Evolutionary conservation across 2,329 filamentous ascomycete species (phyloP).

Genomic region (Aspergillus pseudonomiae): DNA sequence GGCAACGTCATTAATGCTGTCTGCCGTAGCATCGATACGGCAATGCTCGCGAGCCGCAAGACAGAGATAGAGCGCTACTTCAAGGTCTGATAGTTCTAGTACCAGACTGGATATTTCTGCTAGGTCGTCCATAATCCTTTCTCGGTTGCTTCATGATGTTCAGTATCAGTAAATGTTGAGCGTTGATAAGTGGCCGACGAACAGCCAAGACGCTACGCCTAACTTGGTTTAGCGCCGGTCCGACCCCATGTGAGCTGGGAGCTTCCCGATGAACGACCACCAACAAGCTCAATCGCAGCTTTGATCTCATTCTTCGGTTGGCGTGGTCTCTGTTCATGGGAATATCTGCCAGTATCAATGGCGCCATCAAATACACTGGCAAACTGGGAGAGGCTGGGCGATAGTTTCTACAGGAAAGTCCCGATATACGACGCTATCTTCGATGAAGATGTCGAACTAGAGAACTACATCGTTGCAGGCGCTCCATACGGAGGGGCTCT

Average conservation of each 20-base stretch:
- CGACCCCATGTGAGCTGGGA: conserved; percentile 19
- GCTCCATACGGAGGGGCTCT: conserved; percentile 92
- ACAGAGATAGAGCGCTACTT: conserved; percentile 82
- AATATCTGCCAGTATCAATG: conserved; percentile 33
- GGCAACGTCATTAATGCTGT: conserved; percentile 67
- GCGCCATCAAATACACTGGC: conserved; percentile 68
- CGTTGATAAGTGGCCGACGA: not conserved
- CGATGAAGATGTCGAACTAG: conserved; percentile 88
- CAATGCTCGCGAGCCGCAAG: conserved; percentile 84
- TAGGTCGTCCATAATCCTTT: conserved; percentile 18
- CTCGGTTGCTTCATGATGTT: not conserved
- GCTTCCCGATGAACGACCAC: conserved; percentile 11
- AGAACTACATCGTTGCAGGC: conserved; percentile 89
- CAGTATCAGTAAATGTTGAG: not conserved
- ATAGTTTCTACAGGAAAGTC: conserved; percentile 92
- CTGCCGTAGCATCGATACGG: conserved; percentile 73
- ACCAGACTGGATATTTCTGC: conserved; percentile 65
- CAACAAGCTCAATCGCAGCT: conserved; percentile 4
- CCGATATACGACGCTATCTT: conserved; percentile 93
- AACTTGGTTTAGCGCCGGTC: conserved; percentile 17
- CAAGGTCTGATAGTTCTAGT: conserved; percentile 80
- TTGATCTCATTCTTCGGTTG: not conserved
- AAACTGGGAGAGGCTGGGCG: conserved; percentile 92
- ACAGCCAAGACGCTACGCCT: not conserved
- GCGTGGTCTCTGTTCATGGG: not conserved